Evolutionary conservation across 2,329 filamentous ascomycete species (phyloP).

Genomic region (Trichophyton benhamiae): DNA sequence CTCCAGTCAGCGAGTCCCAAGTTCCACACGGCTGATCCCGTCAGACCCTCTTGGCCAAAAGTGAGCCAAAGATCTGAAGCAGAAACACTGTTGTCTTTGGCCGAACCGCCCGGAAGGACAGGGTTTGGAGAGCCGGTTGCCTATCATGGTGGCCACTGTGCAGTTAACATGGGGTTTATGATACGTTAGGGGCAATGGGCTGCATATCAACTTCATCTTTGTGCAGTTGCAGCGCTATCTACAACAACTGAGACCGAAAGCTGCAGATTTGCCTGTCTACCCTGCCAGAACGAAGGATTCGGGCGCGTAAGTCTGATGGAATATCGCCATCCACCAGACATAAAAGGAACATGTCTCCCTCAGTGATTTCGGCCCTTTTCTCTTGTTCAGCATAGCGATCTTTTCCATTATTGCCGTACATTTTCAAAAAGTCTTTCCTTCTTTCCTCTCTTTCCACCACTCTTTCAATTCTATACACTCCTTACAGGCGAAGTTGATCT

Average conservation of each 20-base stretch:
- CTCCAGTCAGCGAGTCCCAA: no score
- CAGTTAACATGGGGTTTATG: neutral
- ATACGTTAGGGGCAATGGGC: neutral
- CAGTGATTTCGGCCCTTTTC: neutral
- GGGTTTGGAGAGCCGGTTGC: neutral
- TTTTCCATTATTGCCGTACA: neutral
- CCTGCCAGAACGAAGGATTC: neutral
- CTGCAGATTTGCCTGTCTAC: neutral
- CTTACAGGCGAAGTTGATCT: neutral
- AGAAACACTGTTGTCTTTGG: neutral
- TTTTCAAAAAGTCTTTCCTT: neutral
- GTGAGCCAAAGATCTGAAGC: neutral
- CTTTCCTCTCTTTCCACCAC: neutral
- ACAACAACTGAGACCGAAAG: neutral
- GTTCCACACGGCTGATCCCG: neutral
- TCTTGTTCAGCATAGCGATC: neutral
- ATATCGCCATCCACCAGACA: neutral
- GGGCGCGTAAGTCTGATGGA: neutral
- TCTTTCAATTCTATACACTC: conserved; percentile 2
- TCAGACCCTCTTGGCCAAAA: neutral
- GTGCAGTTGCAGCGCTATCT: neutral
- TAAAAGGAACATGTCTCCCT: neutral
- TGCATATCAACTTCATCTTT: neutral
- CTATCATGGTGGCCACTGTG: neutral
- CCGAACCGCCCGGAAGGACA: neutral